Conservation (phyloP, 1,284 basidiomycete genomes). For the Sanguinoderma infundibulare region DNA sequence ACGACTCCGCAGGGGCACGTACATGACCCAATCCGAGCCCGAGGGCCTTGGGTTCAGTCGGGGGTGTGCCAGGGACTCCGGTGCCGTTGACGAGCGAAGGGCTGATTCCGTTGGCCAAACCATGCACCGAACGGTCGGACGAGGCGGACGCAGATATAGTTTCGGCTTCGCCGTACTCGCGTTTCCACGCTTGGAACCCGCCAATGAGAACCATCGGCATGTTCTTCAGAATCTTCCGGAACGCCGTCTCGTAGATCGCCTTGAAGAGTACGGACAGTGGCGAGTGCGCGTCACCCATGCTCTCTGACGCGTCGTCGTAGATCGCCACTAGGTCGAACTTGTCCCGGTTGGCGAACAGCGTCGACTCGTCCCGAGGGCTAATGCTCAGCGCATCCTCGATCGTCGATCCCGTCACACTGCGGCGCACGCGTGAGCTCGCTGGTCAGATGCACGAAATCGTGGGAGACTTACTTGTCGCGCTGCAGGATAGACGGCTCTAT, state of each 20-base stretch:
- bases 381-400: constrained; percentile 82
- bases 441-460: background rate
- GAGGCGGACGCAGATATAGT: constrained; percentile 40
- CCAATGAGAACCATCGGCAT: constrained; percentile 87
- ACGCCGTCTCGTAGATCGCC: constrained; percentile 77
- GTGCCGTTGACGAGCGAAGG: constrained; percentile 25
- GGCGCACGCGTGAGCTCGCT: background rate
- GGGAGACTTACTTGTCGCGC: constrained; percentile 63
- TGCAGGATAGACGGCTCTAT: constrained; percentile 83
- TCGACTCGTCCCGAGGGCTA: constrained; percentile 72
- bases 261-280: constrained; percentile 66
- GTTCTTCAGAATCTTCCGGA: constrained; percentile 74
- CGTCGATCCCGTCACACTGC: constrained; percentile 66
- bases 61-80: constrained; percentile 19
- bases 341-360: constrained; percentile 80
- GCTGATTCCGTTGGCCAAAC: constrained; percentile 21
- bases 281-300: constrained; percentile 52
- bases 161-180: constrained; percentile 61
- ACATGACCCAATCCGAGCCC: constrained; percentile 26
- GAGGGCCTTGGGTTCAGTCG: constrained; percentile 15
- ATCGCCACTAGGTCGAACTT: constrained; percentile 92
- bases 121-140: constrained; percentile 11
- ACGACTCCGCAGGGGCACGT: constrained; percentile 33
- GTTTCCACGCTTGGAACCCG: constrained; percentile 85
- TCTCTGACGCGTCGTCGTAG: constrained; percentile 77